A percentile compares a stretch with the other conserved stretches of the same genome.
These are phyloP conservation scores for Plasmopara halstedii DNA, from an alignment of 352 stramenopile genomes.

Conservation along the genomic window DNA sequence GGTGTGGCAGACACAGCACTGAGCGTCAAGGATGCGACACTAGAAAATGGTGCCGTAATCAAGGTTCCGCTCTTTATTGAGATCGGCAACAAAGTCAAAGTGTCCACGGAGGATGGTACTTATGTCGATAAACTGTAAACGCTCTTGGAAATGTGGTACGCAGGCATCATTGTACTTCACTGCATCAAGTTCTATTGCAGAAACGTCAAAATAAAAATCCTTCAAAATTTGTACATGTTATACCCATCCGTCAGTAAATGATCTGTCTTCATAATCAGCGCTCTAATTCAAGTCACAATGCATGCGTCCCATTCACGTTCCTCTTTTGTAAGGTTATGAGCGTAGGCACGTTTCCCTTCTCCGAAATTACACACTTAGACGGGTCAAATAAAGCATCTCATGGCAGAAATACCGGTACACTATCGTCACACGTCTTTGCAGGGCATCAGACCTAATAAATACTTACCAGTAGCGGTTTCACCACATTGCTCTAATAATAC, in stretches of 20 bases:
- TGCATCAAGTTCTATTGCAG: not conserved
- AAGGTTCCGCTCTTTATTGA: constrained; percentile 84
- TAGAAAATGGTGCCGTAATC: constrained; percentile 69
- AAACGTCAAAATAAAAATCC: constrained; percentile 5
- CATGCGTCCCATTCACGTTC: not conserved
- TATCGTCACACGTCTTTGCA: not conserved
- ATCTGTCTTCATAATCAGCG: constrained; percentile 4
- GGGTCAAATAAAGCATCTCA: too few relatives aligned
- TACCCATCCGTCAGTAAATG: not conserved
- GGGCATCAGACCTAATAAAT: not conserved
- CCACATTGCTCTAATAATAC: not conserved
- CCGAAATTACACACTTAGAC: too few relatives aligned
- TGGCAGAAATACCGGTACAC: not conserved
- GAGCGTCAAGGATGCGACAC: constrained; percentile 76
- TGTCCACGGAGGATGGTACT: constrained; percentile 63
- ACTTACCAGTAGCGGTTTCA: not conserved
- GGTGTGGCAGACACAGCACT: constrained; percentile 64
- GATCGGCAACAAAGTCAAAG: constrained; percentile 62
- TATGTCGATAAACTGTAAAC: constrained; percentile 72
- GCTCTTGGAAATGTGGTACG: not conserved
- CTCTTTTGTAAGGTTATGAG: not conserved
- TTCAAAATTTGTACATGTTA: not conserved
- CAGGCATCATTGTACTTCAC: not conserved
- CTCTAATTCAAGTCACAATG: not conserved
- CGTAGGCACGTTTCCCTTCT: not conserved